Percentiles rank a stretch among this genome's conserved stretches.
These are phyloP conservation scores for Kodamaea sagamina DNA, from an alignment of 805 yeast species.

Conservation along the genomic window DNA sequence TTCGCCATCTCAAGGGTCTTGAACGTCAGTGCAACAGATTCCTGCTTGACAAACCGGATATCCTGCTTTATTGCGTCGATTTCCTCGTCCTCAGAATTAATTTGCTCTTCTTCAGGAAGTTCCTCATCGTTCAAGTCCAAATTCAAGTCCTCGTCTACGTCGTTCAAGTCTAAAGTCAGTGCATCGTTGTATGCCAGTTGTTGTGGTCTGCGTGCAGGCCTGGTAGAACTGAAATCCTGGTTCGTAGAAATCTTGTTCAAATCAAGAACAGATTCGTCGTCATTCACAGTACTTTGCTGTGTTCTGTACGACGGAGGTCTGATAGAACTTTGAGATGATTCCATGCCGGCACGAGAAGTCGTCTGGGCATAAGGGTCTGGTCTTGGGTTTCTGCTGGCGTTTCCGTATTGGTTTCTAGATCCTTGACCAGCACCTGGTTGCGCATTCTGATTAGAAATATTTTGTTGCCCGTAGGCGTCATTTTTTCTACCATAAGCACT, in stretches of 20 bases:
- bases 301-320: constrained; percentile 1
- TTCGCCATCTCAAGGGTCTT: constrained; percentile 66
- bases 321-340: constrained; percentile 3
- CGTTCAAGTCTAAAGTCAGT: constrained; percentile 36
- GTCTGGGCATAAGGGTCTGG: constrained; percentile 18
- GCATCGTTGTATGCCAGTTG: constrained; percentile 18
- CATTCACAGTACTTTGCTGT: constrained; percentile 17
- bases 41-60: constrained; percentile 80
- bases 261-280: constrained; percentile 36
- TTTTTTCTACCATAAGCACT: constrained; percentile 2
- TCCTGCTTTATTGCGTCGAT: constrained; percentile 84
- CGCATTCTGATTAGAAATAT: too few species aligned
- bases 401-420: neutral
- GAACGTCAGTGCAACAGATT: constrained; percentile 81
- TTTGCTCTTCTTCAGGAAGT: constrained; percentile 38
- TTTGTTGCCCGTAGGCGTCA: too few species aligned
- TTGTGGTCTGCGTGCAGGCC: constrained; percentile 20
- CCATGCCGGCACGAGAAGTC: constrained; percentile 6
- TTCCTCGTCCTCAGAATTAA: constrained; percentile 76
- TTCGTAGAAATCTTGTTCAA: constrained; percentile 41
- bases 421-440: neutral
- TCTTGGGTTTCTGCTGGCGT: constrained; percentile 1
- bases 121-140: constrained; percentile 35
- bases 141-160: constrained; percentile 38
- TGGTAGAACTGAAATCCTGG: constrained; percentile 21